phyloP scores from a whole-genome alignment of 2,329 filamentous ascomycete genomes.

The Malbranchea zuffiana region DNA sequence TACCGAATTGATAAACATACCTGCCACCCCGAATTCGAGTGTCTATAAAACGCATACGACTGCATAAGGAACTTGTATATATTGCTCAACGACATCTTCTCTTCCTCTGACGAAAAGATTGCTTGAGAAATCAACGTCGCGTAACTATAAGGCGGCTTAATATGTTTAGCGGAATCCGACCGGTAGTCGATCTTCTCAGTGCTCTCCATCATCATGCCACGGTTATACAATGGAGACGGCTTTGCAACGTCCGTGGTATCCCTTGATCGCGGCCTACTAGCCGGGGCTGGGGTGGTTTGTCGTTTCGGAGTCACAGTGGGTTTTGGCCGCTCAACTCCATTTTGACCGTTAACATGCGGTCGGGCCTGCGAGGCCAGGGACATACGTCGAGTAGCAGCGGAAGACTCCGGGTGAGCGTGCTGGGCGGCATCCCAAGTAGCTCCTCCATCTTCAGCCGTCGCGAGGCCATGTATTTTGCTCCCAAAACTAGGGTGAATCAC shows the following conservation, averaged over 20 bases:
- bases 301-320: conserved; percentile 30
- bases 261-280: conserved; percentile 12
- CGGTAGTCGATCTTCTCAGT: conserved; percentile 49
- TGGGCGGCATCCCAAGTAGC: conserved; percentile 29
- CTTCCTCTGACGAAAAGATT: conserved; percentile 73
- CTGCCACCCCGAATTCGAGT: conserved; percentile 84
- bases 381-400: conserved; percentile 6
- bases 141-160: conserved; percentile 95
- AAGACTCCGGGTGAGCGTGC: conserved; percentile 28
- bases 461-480: conserved; percentile 49
- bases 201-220: conserved; percentile 44
- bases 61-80: conserved; percentile 91
- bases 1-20: conserved; percentile 37
- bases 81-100: conserved; percentile 79
- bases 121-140: conserved; percentile 95
- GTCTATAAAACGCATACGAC: conserved; percentile 85
- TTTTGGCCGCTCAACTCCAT: conserved; percentile 5
- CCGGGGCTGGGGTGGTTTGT: conserved; percentile 26
- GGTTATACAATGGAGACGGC: conserved; percentile 39
- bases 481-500: conserved; percentile 59
- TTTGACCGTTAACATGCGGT: conserved; percentile 1
- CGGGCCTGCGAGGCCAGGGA: conserved; percentile 2
- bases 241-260: conserved; percentile 19
- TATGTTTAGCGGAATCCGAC: conserved; percentile 70
- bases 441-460: conserved; percentile 30